These are phyloP conservation scores for Gnomoniopsis sp. DNA, from an alignment of 2,329 filamentous ascomycete genomes.

Conservation along the genomic window DNA sequence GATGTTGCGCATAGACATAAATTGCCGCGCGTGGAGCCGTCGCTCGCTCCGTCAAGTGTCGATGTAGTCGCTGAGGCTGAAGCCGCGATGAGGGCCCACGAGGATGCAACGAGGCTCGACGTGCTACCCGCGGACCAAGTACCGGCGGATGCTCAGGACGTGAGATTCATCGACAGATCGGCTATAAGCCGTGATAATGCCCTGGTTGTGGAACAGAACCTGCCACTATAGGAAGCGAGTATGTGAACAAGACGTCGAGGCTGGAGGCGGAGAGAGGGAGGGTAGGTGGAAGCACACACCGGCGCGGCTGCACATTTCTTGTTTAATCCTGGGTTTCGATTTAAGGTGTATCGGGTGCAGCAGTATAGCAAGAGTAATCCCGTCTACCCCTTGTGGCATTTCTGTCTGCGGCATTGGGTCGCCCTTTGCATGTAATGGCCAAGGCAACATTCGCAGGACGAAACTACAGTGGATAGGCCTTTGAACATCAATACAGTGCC, in stretches of 20 bases:
- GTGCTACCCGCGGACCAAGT: neutral
- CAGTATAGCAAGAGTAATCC: neutral
- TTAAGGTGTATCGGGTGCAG: neutral
- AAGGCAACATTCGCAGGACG: too few species aligned
- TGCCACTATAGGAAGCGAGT: neutral
- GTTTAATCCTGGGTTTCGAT: neutral
- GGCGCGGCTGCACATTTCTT: neutral
- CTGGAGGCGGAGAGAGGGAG: neutral
- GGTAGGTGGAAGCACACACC: neutral
- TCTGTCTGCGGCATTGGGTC: neutral
- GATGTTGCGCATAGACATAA: neutral
- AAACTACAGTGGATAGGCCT: too few species aligned
- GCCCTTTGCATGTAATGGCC: too few species aligned
- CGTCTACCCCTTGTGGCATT: neutral
- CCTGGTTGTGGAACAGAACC: neutral
- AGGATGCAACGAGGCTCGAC: neutral
- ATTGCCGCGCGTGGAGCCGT: constrained; percentile 8
- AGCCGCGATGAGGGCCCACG: neutral
- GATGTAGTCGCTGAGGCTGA: neutral
- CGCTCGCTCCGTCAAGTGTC: neutral
- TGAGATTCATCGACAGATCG: neutral
- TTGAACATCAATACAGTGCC: too few species aligned
- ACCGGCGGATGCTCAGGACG: neutral
- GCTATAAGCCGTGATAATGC: neutral
- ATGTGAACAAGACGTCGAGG: neutral